Evolutionary conservation across 371 early-diverging fungal species (phyloP), one percentile per base, ranked within the genome.

Genomic region (Circinella umbellata): DNA sequence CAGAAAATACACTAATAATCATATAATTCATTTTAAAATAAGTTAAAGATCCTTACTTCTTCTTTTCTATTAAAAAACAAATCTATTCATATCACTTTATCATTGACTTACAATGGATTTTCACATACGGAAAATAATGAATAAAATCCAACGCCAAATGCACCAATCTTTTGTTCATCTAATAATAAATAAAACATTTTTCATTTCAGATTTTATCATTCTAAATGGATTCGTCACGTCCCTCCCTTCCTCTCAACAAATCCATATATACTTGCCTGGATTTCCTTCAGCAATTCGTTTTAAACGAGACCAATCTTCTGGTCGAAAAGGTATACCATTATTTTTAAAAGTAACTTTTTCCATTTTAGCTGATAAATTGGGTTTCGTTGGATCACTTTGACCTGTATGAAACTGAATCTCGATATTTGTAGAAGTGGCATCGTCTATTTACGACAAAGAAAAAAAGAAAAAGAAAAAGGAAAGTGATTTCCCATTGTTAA

Each of bases 201-300:
- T 27, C 2, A 27, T 27, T 27, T 27, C 27, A 27, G 27, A 27
- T 27, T 2, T 27, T 27, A 27, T 27, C 27, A 27, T 27, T 27
- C 27, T n/a, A 27, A 27, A 27, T 27, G 2, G 2, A 27, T 27
- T 27, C 27, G 2, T 27, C 27, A 9, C 42, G 11, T 9, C 42
- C 11, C 11, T 3, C 3, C 42, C 42, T 42, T 42, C 3, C 42
- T 42, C 11, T 42, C 27, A 27, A 27, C 27, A 27, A 27, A 27
- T 27, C 27, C 2, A 27, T 27, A 27, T 5, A 51, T 11, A 9
- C 18, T 36, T 76, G 80, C 85, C 95, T 34, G 95, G 96, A 81
- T 96, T 96, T 69, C 96, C 97, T 79, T 95, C 95, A 10, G 96
- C 96, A 75, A 96, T 96, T 67, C 91, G 90, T 62, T 91, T 88